A percentile compares a stretch with the other conserved stretches of the same genome.
Conservation (phyloP, 306 rosid genomes). For the Abrus precatorius region DNA sequence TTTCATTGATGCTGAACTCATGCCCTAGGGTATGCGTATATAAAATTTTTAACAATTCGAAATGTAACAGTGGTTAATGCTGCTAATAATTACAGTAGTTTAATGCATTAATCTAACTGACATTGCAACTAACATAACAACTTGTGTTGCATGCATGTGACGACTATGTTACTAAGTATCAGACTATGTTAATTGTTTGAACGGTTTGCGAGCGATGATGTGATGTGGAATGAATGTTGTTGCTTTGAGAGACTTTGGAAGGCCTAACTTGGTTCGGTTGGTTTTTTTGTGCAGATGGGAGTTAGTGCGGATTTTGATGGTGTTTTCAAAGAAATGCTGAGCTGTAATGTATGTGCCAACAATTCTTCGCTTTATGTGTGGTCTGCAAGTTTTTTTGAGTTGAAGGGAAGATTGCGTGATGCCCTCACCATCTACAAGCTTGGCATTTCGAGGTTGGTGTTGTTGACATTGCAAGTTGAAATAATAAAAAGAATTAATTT, state of each 20-base stretch:
- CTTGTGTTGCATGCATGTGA: background rate
- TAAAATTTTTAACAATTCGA: background rate
- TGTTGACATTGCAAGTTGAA: constrained; percentile 21
- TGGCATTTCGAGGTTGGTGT: constrained; percentile 73
- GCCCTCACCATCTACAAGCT: constrained; percentile 74
- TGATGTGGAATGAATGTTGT: constrained; percentile 31
- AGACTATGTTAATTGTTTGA: background rate
- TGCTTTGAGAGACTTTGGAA: constrained; percentile 28
- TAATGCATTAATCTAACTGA: background rate
- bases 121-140: background rate
- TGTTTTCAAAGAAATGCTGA: constrained; percentile 67
- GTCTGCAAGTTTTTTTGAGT: constrained; percentile 55
- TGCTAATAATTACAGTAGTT: background rate
- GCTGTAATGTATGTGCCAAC: constrained; percentile 63
- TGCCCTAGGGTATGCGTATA: background rate
- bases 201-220: background rate
- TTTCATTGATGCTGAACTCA: background rate
- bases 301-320: constrained; percentile 60
- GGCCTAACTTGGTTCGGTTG: constrained; percentile 40
- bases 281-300: constrained; percentile 65
- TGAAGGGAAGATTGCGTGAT: constrained; percentile 66
- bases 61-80: background rate
- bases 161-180: background rate
- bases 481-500: constrained; percentile 9
- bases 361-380: constrained; percentile 62